Percentiles rank a stretch among this genome's conserved stretches.
phyloP scores from a whole-genome alignment of 2,329 filamentous ascomycete species.

The Diaporthe ampelina region DNA sequence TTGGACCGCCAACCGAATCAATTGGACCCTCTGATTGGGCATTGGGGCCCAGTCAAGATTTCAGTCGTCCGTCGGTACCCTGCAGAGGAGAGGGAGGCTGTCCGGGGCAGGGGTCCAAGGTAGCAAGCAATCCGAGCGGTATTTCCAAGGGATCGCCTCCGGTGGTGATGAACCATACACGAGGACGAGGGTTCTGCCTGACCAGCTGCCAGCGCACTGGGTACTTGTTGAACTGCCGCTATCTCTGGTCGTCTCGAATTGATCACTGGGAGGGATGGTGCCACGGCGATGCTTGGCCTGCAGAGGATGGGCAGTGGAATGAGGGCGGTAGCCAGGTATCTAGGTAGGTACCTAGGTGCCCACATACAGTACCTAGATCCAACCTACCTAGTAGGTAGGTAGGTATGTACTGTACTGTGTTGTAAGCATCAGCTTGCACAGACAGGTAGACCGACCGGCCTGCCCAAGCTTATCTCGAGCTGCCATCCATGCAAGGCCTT shows the following conservation, averaged over 20 bases:
- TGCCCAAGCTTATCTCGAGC: conserved; percentile 33
- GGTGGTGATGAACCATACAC: background rate
- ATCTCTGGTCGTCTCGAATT: conserved; percentile 24
- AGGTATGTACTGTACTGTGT: background rate
- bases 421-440: background rate
- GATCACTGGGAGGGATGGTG: conserved; percentile 19
- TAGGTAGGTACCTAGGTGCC: too few relatives aligned
- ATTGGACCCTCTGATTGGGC: conserved; percentile 30
- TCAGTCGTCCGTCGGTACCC: conserved; percentile 9
- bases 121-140: conserved; percentile 12
- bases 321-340: conserved; percentile 16
- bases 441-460: too few relatives aligned
- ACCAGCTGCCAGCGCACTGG: background rate
- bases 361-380: too few relatives aligned
- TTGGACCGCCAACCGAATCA: conserved; percentile 16
- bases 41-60: background rate
- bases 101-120: conserved; percentile 8
- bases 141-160: conserved; percentile 21
- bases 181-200: background rate
- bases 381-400: too few relatives aligned
- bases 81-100: background rate
- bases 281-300: conserved; percentile 17
- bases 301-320: conserved; percentile 29
- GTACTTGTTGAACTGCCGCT: conserved; percentile 22
- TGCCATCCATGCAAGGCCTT: conserved; percentile 29